phyloP scores from a whole-genome alignment of 106 monocot species.

The Agapanthus africanus region DNA sequence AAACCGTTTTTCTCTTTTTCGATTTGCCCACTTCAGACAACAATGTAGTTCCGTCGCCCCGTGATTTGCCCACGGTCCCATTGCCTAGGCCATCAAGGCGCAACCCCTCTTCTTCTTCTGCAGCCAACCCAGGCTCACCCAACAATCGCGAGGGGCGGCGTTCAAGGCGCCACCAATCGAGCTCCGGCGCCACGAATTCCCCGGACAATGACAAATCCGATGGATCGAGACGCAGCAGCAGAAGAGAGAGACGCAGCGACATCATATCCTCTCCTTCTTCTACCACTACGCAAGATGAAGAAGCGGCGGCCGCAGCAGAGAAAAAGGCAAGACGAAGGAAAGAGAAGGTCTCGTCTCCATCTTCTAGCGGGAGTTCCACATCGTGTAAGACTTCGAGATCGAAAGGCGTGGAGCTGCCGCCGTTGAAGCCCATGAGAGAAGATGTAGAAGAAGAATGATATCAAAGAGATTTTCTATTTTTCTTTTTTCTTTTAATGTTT shows the following conservation, averaged over 20 bases:
- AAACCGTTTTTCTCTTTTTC: not conserved
- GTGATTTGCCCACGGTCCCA: not conserved
- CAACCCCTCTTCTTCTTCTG: not conserved
- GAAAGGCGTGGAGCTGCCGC: not conserved
- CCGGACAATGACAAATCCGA: slow-evolving; percentile 1
- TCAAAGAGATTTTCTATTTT: not conserved
- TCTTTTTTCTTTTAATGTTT: not conserved
- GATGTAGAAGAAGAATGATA: not conserved
- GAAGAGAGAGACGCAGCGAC: slow-evolving; percentile 3
- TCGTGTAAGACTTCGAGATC: not conserved
- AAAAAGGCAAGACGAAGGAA: not conserved
- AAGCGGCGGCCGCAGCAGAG: not conserved
- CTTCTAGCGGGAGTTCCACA: too few relatives aligned
- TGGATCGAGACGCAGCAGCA: not conserved
- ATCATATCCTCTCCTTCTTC: not conserved
- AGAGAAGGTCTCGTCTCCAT: not conserved
- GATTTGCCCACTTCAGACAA: not conserved
- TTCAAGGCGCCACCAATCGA: not conserved
- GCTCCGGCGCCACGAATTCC: not conserved
- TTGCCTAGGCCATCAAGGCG: slow-evolving; percentile 8
- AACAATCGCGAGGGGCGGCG: not conserved
- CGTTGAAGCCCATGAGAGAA: not conserved
- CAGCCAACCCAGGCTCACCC: not conserved
- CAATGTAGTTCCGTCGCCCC: too few relatives aligned
- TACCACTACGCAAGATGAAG: not conserved